A percentile compares a stretch with the other conserved stretches of the same genome.
phyloP scores from a whole-genome alignment of 2,329 filamentous ascomycete species.

The Penicillium sp. region DNA sequence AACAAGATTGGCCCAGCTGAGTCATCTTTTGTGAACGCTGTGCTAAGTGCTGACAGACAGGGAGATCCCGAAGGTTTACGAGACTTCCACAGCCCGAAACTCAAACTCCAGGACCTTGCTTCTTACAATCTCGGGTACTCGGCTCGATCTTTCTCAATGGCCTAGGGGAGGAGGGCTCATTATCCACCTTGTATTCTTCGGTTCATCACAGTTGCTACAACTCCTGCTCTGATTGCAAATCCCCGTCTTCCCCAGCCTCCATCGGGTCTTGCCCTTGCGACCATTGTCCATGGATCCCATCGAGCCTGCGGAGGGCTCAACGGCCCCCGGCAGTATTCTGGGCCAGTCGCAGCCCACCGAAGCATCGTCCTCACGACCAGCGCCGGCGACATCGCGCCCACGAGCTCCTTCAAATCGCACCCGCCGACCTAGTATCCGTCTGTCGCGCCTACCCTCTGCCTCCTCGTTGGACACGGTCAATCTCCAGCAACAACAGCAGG shows the following conservation, averaged over 20 bases:
- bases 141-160: neutral
- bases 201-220: neutral
- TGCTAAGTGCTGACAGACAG: too few species aligned
- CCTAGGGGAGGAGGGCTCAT: constrained; percentile 1
- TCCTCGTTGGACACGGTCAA: constrained; percentile 27
- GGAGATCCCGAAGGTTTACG: neutral
- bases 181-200: neutral
- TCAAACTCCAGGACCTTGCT: constrained; percentile 3
- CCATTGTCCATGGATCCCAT: constrained; percentile 46
- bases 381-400: constrained; percentile 26
- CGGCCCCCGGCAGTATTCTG: constrained; percentile 18
- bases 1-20: constrained; percentile 30
- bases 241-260: constrained; percentile 4
- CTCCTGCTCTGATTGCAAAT: neutral
- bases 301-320: constrained; percentile 39
- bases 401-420: constrained; percentile 34
- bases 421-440: constrained; percentile 43
- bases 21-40: constrained; percentile 17
- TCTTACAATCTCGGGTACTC: neutral
- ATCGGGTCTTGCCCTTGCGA: neutral
- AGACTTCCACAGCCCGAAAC: neutral
- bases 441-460: constrained; percentile 31
- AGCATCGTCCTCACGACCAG: constrained; percentile 26
- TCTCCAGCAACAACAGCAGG: constrained; percentile 13
- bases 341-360: constrained; percentile 24